Base-by-base conservation (phyloP, 2,329 filamentous ascomycete genomes). In the Hypoxylon sp. region DNA sequence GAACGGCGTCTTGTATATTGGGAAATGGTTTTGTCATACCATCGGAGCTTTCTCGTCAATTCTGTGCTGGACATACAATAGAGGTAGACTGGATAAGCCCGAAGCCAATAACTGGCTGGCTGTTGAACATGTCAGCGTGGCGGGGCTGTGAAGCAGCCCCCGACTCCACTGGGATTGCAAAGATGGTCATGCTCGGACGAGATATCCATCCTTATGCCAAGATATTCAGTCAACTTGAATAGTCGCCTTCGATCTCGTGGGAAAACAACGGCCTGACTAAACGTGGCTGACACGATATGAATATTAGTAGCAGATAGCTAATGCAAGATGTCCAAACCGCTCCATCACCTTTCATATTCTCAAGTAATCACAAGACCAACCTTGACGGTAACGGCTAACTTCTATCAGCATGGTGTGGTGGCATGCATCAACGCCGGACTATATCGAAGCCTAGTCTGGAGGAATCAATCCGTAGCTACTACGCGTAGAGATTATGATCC, bases 111-210 rank as follows among this genome's bases (percentile, higher is more conserved):
- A 68, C 65, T 69, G 48, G 60, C 60, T 67, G 48, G 53, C 57
- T 49, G 66, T 62, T 69, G 60, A 60, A 69, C 68, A 71, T 72
- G 70, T 72, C 70, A 72, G 70, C 70, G 64, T 62, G 59, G 69
- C 66, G 70, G 68, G 70, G 70, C 68, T 69, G 66, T 70, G 60
- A 64, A 68, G 60, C 28, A 51, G 64, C 46, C 48, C 51, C 62
- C 59, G 64, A 61, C 62, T 65, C 70, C 70, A 71, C 70, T 59
- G 41, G 63, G 53, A 57, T 67, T 60, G 55, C 49, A 66, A 58
- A 58, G 63, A 59, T 36, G 48, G n/a, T 38, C 65, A 64, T 59
- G 50, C 30, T 45, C 41, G 53, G 58, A 61, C n/a, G 45, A 63
- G 41, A 63, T 65, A 68, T 67, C 62, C 50, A 68, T 67, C 62